Conservation (phyloP, 768 basidiomycete species). For the Nevesoporus exiguus region DNA sequence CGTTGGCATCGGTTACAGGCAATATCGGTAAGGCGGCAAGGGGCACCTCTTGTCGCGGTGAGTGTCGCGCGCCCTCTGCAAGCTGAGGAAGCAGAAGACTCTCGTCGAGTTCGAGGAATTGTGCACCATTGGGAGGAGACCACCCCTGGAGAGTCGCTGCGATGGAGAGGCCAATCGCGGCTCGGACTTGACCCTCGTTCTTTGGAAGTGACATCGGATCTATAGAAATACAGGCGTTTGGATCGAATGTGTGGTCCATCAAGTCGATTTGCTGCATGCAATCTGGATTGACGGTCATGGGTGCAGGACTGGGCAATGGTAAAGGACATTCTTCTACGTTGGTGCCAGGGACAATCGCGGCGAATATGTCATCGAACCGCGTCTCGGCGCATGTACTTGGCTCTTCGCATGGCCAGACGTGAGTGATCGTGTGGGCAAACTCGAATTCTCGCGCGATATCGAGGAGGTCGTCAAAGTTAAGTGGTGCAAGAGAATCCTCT, state of each 20-base stretch:
- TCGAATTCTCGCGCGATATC: conserved; percentile 30
- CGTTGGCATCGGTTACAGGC: not conserved
- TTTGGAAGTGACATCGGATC: not conserved
- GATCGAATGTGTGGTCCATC: not conserved
- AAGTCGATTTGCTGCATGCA: not conserved
- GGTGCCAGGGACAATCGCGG: conserved; percentile 4
- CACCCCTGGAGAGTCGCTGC: conserved; percentile 21
- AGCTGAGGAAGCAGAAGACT: conserved; percentile 10
- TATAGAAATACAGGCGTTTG: not conserved
- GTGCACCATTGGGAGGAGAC: conserved; percentile 25
- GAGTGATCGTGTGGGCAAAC: conserved; percentile 21
- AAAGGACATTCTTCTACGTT: conserved; percentile 5
- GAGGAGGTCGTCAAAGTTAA: conserved; percentile 28
- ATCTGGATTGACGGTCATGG: not conserved
- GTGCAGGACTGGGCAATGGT: not conserved
- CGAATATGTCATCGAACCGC: conserved; percentile 19
- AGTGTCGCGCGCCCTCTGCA: not conserved
- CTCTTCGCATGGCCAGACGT: conserved; percentile 19
- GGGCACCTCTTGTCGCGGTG: conserved; percentile 8
- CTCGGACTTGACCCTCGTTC: conserved; percentile 1
- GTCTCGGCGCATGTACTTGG: conserved; percentile 10
- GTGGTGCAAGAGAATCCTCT: conserved; percentile 5
- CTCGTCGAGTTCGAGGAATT: conserved; percentile 24
- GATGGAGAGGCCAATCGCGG: not conserved
- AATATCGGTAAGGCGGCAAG: not conserved